Evolutionary conservation across 345 rosid species (phyloP).

Genomic region (Kandelia obovata): DNA sequence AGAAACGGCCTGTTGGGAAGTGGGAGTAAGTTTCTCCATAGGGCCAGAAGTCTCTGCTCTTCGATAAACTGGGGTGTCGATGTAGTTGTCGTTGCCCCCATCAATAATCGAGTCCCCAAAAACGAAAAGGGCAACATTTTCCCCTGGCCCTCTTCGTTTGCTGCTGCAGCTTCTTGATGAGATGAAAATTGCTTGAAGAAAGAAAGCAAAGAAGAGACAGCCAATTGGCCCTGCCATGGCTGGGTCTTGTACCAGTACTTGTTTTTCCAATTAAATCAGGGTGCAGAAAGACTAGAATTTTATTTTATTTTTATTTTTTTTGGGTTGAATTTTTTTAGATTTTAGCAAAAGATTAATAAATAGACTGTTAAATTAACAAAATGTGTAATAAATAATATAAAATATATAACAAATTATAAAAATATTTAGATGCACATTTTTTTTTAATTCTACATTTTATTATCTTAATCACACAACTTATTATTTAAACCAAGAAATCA

Average conservation of each 20-base stretch:
- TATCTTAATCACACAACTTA: too few species aligned
- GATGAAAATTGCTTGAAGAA: conserved; percentile 11
- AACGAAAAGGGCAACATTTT: conserved; percentile 41
- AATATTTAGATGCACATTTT: too few species aligned
- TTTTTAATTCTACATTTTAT: too few species aligned
- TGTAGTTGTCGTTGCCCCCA: conserved; percentile 81
- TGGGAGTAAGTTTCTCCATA: conserved; percentile 70
- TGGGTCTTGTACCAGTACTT: background rate
- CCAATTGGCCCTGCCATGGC: conserved; percentile 32
- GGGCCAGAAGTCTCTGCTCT: conserved; percentile 74
- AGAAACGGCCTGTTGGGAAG: conserved; percentile 79
- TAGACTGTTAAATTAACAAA: too few species aligned
- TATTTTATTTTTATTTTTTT: too few species aligned
- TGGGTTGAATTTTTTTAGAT: too few species aligned
- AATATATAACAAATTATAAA: too few species aligned
- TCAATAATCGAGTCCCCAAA: conserved; percentile 84
- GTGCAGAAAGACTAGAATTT: too few species aligned
- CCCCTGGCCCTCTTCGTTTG: conserved; percentile 6
- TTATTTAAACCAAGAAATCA: too few species aligned
- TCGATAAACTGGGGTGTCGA: conserved; percentile 70
- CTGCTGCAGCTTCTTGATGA: background rate
- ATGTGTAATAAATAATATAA: too few species aligned
- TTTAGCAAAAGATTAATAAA: too few species aligned
- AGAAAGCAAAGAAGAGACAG: conserved; percentile 16
- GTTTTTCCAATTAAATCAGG: too few species aligned